phyloP scores from a whole-genome alignment of 768 basidiomycete genomes.

The Russula sp. region DNA sequence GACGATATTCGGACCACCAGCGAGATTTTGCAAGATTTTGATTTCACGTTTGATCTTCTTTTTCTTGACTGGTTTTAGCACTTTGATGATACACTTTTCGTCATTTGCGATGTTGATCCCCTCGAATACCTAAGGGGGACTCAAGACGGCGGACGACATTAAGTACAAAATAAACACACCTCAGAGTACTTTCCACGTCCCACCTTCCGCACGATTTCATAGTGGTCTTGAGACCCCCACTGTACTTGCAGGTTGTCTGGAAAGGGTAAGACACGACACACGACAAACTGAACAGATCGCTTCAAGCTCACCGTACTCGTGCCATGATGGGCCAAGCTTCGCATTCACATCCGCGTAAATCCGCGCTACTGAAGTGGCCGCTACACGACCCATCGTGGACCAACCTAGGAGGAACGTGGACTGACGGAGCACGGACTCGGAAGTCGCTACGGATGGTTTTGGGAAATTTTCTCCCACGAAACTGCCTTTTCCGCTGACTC shows the following conservation, averaged over 20 bases:
- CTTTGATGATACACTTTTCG: conserved; percentile 97
- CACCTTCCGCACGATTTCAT: conserved; percentile 95
- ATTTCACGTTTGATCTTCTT: conserved; percentile 99
- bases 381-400: conserved; percentile 55
- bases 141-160: not conserved
- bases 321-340: conserved; percentile 84
- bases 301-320: conserved; percentile 75
- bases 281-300: not conserved
- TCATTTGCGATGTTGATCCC: conserved; percentile 86
- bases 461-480: conserved; percentile 8
- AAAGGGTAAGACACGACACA: conserved; percentile 13
- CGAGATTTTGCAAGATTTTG: conserved; percentile 94
- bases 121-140: conserved; percentile 66
- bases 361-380: conserved; percentile 73
- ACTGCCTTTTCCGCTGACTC: not conserved
- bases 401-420: conserved; percentile 7
- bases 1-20: conserved; percentile 93
- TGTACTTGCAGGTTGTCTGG: conserved; percentile 94
- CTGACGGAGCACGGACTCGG: not conserved
- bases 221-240: conserved; percentile 96
- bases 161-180: conserved; percentile 36
- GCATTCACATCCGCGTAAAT: conserved; percentile 87
- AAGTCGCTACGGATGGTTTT: conserved; percentile 3
- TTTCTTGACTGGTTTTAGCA: conserved; percentile 98
- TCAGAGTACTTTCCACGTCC: conserved; percentile 94